Evolutionary conservation across 208 protist genomes (phyloP), one percentile per base, ranked within the genome.

Genomic region (Trypanosoma theileri): DNA sequence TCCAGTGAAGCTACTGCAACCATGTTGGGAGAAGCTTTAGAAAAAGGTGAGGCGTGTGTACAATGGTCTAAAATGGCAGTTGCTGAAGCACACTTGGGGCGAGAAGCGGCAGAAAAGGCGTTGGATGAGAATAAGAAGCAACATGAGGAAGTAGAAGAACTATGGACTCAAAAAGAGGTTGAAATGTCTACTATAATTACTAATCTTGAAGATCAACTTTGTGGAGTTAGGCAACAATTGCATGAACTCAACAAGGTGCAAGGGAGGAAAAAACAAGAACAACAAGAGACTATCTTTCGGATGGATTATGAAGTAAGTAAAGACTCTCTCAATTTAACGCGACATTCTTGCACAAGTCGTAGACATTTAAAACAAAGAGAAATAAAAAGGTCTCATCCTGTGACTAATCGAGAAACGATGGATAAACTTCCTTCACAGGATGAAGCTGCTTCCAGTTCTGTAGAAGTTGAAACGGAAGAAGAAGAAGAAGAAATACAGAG

Each of bases 111-210:
- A 8, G 31, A 44, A 46, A 59, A 44, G 12, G 62, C 24, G 16
- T 51, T 58, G 35, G 19, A 71, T 22, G 35, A 16, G 13, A 11
- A 67, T 16, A 8, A 42, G 26, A 67, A 42, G 19, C 11, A 45
- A 17, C 26, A 45, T 41, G 16, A 67, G 4, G 1, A 22, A 13
- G 10, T 41, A 28, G n/a, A 71, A 22, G 8, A 57, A 11, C 41
- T 17, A 54, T 57, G 54, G 2, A 41, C 24, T 41, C 19, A 58
- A 57, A 53, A 19, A 31, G 24, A 35, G 24, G 0, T 4, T 22
- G 35, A 67, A 45, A 45, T 63, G 53, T 24, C 41, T 22, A 42
- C 16, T 53, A 54, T 6, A 42, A 61, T 64, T 44, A 26, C 41
- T 24, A 51, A 35, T n/a, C 40, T 61, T 28, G 48, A 67, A n/a